Evolutionary conservation across 192 early-diverging fungal genomes (phyloP).

Genomic region (Allomyces macrogynus): DNA sequence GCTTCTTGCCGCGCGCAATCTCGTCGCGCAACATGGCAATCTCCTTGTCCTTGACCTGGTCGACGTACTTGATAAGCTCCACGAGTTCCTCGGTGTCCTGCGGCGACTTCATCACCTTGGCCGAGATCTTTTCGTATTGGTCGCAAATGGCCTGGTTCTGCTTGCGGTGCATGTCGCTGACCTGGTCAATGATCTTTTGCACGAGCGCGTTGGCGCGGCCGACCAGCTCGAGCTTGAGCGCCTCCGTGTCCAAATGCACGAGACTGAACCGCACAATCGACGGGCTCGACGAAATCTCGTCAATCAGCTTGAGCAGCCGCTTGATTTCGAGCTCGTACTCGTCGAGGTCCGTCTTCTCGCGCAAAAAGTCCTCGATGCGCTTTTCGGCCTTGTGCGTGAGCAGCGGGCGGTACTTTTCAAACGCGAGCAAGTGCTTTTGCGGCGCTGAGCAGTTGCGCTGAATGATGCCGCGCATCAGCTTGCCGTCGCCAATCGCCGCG

Average conservation of each 20-base stretch:
- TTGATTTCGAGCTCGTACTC: conserved; percentile 43
- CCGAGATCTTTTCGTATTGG: conserved; percentile 32
- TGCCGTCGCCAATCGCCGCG: conserved; percentile 14
- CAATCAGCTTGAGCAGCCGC: conserved; percentile 32
- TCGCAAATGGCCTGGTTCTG: conserved; percentile 35
- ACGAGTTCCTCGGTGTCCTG: conserved; percentile 18
- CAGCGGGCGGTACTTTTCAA: conserved; percentile 22
- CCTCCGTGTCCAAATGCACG: conserved; percentile 36
- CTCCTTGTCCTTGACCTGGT: conserved; percentile 11
- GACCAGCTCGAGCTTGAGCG: conserved; percentile 29
- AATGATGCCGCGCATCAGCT: conserved; percentile 10
- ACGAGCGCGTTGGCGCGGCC: conserved; percentile 34
- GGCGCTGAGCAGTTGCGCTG: conserved; percentile 8
- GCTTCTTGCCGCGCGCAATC: conserved; percentile 25
- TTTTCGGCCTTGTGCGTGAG: conserved; percentile 44
- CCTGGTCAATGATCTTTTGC: conserved; percentile 36
- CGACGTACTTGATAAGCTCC: conserved; percentile 17
- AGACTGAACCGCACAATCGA: conserved; percentile 33
- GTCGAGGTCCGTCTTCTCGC: conserved; percentile 39
- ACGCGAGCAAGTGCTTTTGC: conserved; percentile 15
- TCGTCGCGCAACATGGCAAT: conserved; percentile 17
- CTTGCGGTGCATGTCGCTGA: conserved; percentile 36
- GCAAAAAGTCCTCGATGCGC: conserved; percentile 38
- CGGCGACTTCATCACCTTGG: not conserved
- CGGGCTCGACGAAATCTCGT: conserved; percentile 26